Evolutionary conservation across 1,139 yeast genomes (phyloP).

Genomic region (Kodamaea arcana): DNA sequence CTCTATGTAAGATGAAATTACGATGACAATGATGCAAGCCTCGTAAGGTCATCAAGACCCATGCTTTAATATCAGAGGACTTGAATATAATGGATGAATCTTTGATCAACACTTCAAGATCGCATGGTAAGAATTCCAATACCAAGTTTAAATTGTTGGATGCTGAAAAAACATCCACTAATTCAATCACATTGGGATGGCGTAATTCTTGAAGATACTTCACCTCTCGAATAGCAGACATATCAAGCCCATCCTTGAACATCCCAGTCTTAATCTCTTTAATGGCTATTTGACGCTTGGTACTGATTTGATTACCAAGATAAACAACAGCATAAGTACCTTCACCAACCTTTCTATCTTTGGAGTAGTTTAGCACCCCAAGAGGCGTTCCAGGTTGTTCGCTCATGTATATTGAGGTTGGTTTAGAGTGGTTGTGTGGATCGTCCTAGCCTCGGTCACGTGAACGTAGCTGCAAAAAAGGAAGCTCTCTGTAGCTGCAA

Average conservation of each 20-base stretch:
- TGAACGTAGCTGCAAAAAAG: too few relatives aligned
- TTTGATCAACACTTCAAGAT: constrained; percentile 83
- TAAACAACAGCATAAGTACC: constrained; percentile 99
- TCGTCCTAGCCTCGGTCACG: too few relatives aligned
- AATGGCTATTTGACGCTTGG: constrained; percentile 71
- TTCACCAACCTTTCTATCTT: constrained; percentile 90
- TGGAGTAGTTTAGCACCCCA: constrained; percentile 24
- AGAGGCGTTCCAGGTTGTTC: not conserved
- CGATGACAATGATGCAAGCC: constrained; percentile 96
- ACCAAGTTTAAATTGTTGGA: constrained; percentile 76
- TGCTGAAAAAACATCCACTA: constrained; percentile 80
- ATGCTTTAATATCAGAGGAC: constrained; percentile 85
- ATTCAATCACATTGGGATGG: constrained; percentile 80
- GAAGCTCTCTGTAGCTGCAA: too few relatives aligned
- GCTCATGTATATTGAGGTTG: too few relatives aligned
- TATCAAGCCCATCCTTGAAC: constrained; percentile 93
- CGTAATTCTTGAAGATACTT: constrained; percentile 84
- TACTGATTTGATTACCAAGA: constrained; percentile 62
- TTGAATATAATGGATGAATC: constrained; percentile 74
- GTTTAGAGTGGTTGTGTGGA: too few relatives aligned
- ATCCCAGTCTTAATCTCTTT: constrained; percentile 94
- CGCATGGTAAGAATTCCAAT: constrained; percentile 86
- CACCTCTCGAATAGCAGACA: constrained; percentile 95
- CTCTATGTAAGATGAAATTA: constrained; percentile 84
- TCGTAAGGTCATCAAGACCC: constrained; percentile 90